phyloP scores from a whole-genome alignment of 768 basidiomycete species.

The Tulasnella sp. region DNA sequence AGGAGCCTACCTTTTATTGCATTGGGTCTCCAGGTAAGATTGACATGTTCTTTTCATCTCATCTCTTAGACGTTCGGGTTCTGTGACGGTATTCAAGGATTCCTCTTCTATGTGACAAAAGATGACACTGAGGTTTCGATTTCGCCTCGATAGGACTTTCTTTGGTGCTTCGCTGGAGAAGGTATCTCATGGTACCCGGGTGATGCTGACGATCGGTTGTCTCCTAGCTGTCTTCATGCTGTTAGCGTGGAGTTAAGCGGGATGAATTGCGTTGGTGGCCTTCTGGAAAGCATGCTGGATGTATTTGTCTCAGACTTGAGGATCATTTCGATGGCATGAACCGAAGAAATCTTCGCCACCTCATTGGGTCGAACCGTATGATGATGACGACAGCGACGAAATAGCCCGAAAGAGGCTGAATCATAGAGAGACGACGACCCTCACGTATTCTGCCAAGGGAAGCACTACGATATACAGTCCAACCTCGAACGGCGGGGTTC shows the following conservation, averaged over 20 bases:
- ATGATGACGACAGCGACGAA: constrained; percentile 15
- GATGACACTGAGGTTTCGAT: not conserved
- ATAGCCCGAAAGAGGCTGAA: not conserved
- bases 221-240: too few relatives aligned
- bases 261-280: too few relatives aligned
- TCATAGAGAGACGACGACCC: not conserved
- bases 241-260: too few relatives aligned
- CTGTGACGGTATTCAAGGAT: constrained; percentile 37
- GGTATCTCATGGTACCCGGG: constrained; percentile 55
- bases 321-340: constrained; percentile 48
- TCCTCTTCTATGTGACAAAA: too few relatives aligned
- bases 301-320: constrained; percentile 41
- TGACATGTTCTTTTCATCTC: not conserved
- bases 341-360: constrained; percentile 43
- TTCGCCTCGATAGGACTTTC: constrained; percentile 34
- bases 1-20: not conserved
- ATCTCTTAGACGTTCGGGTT: constrained; percentile 41
- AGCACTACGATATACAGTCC: too few relatives aligned
- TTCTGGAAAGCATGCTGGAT: too few relatives aligned
- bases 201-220: constrained; percentile 46
- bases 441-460: not conserved
- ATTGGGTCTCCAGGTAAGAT: not conserved
- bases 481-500: too few relatives aligned
- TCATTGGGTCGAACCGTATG: constrained; percentile 32
- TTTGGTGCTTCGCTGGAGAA: constrained; percentile 54